phyloP scores from a whole-genome alignment of 495 filamentous ascomycete genomes.

The Penicillium ucsense region DNA sequence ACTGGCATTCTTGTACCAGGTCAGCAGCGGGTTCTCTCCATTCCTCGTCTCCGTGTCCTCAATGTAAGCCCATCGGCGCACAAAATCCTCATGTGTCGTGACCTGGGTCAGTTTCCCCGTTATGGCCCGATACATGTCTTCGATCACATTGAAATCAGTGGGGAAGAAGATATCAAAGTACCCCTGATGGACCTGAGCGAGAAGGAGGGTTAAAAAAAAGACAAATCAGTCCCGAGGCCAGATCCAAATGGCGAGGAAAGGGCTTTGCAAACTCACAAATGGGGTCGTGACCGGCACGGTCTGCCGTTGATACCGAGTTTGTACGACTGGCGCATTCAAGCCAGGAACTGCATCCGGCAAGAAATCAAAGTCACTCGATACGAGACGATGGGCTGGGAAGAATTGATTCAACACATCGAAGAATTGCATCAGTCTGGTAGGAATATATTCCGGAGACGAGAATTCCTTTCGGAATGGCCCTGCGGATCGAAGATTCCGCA shows the following conservation, averaged over 20 bases:
- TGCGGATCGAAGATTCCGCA: constrained; percentile 47
- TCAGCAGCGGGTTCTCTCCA: constrained; percentile 88
- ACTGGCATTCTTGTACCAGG: constrained; percentile 90
- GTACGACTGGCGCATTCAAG: constrained; percentile 86
- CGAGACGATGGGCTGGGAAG: constrained; percentile 79
- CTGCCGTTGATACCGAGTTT: constrained; percentile 77
- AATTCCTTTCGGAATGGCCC: constrained; percentile 64
- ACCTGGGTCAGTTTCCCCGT: constrained; percentile 85
- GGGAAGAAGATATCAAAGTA: constrained; percentile 99
- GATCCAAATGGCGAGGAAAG: not conserved
- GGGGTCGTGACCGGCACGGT: constrained; percentile 87
- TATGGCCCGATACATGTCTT: constrained; percentile 81
- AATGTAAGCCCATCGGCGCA: constrained; percentile 77
- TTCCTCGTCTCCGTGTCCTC: constrained; percentile 80
- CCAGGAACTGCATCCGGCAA: constrained; percentile 76
- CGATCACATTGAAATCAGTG: constrained; percentile 80
- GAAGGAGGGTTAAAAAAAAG: not conserved
- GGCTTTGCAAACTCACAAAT: constrained; percentile 49
- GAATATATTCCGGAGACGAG: constrained; percentile 80
- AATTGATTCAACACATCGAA: constrained; percentile 78
- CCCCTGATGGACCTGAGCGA: constrained; percentile 76
- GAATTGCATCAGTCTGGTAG: constrained; percentile 90
- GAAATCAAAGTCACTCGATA: constrained; percentile 84
- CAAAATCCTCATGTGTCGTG: constrained; percentile 80
- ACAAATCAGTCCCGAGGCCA: constrained; percentile 3